Percentiles rank a stretch among this genome's conserved stretches.
Conservation (phyloP, 2,329 filamentous ascomycete genomes). For the Neophaeococcomyces aloes region DNA sequence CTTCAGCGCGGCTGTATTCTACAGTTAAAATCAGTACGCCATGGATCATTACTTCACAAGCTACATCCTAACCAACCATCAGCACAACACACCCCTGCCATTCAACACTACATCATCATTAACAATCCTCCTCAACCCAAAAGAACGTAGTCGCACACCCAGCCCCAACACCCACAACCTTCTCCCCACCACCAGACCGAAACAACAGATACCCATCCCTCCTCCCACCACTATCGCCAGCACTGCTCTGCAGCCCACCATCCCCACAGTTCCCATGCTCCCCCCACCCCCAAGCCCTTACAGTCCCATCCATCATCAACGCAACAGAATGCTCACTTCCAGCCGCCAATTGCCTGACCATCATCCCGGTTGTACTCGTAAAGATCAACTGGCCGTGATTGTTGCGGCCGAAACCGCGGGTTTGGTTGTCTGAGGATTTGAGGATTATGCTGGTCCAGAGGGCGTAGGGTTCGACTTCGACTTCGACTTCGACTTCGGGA, state of each 20-base stretch:
- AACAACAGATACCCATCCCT: conserved; percentile 26
- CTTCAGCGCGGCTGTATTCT: too few relatives aligned
- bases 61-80: too few relatives aligned
- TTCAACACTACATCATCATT: too few relatives aligned
- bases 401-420: conserved; percentile 70
- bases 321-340: conserved; percentile 88
- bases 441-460: neutral
- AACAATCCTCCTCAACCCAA: neutral
- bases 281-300: conserved; percentile 90
- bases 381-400: conserved; percentile 64
- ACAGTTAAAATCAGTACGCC: too few relatives aligned
- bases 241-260: conserved; percentile 47
- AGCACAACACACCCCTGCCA: too few relatives aligned
- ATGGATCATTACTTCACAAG: too few relatives aligned
- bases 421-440: conserved; percentile 2
- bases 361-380: conserved; percentile 45
- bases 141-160: conserved; percentile 78
- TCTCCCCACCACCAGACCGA: conserved; percentile 8
- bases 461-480: neutral
- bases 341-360: conserved; percentile 55
- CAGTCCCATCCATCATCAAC: conserved; percentile 51
- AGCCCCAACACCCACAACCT: conserved; percentile 58
- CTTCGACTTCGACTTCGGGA: neutral
- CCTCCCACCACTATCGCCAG: conserved; percentile 63
- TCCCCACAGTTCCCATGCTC: conserved; percentile 94